These are phyloP conservation scores for Gnetum montanum DNA, from an alignment of 75 land plant species.

Conservation along the genomic window DNA sequence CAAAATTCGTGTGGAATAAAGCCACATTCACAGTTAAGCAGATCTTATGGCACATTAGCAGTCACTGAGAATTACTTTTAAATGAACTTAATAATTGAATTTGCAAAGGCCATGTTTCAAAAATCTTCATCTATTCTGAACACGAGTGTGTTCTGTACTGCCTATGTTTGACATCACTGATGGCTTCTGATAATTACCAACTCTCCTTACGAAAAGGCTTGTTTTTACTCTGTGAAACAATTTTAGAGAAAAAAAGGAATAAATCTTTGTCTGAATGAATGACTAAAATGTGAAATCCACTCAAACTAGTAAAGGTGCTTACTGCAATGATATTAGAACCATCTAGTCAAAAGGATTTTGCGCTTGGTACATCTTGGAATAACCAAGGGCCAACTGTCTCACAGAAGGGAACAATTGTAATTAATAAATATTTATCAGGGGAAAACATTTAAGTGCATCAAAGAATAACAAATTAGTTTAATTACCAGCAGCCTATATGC, in stretches of 20 bases:
- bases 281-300: neutral
- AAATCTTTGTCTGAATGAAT: neutral
- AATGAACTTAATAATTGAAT: too few species aligned
- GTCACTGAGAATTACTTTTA: too few species aligned
- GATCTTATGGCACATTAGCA: too few species aligned
- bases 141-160: slow-evolving; percentile 20
- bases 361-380: slow-evolving; percentile 40
- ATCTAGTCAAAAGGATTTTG: slow-evolving; percentile 91
- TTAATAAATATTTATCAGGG: neutral
- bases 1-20: too few species aligned
- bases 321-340: slow-evolving; percentile 91
- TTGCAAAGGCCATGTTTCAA: too few species aligned
- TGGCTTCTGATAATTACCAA: slow-evolving; percentile 85
- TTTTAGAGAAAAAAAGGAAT: neutral
- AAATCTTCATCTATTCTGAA: slow-evolving; percentile 82
- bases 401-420: neutral
- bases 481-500: slow-evolving; percentile 63
- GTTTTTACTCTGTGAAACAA: slow-evolving; percentile 58
- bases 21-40: too few species aligned
- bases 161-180: slow-evolving; percentile 65
- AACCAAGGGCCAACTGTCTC: slow-evolving; percentile 53
- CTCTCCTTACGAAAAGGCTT: slow-evolving; percentile 82
- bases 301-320: slow-evolving; percentile 9
- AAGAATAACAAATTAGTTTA: neutral
- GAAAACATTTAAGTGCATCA: neutral